Evolutionary conservation across 1,284 basidiomycete genomes (phyloP).

Genomic region (Trametes hirsuta): DNA sequence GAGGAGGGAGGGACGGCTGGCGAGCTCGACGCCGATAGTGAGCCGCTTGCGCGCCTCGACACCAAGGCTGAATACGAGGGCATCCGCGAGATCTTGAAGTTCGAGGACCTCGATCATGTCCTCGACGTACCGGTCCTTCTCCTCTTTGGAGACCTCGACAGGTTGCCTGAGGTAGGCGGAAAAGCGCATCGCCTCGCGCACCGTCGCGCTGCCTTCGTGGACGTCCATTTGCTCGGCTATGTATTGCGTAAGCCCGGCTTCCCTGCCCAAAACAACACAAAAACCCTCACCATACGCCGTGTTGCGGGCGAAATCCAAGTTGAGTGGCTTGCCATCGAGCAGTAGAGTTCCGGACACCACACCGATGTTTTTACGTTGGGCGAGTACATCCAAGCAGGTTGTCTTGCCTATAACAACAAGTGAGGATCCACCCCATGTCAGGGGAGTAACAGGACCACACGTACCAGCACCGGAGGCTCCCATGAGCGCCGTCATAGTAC

Average conservation of each 20-base stretch:
- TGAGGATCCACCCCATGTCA: not conserved
- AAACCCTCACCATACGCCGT: constrained; percentile 69
- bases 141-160: constrained; percentile 65
- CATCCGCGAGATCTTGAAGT: constrained; percentile 65
- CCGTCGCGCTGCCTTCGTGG: constrained; percentile 85
- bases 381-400: constrained; percentile 86
- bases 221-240: constrained; percentile 88
- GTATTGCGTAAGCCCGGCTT: constrained; percentile 36
- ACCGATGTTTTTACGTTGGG: constrained; percentile 87
- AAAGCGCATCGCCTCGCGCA: constrained; percentile 90
- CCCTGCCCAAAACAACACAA: constrained; percentile 19
- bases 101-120: constrained; percentile 76
- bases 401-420: constrained; percentile 60
- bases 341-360: constrained; percentile 81
- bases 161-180: constrained; percentile 92
- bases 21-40: constrained; percentile 89
- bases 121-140: constrained; percentile 85
- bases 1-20: constrained; percentile 81
- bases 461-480: constrained; percentile 76
- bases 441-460: constrained; percentile 4
- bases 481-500: constrained; percentile 79
- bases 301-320: constrained; percentile 77
- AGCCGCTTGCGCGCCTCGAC: constrained; percentile 86
- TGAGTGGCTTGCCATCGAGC: constrained; percentile 78
- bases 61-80: constrained; percentile 61